phyloP scores from a whole-genome alignment of 176 grass and related monocot genomes.

The Neostapfia colusana region DNA sequence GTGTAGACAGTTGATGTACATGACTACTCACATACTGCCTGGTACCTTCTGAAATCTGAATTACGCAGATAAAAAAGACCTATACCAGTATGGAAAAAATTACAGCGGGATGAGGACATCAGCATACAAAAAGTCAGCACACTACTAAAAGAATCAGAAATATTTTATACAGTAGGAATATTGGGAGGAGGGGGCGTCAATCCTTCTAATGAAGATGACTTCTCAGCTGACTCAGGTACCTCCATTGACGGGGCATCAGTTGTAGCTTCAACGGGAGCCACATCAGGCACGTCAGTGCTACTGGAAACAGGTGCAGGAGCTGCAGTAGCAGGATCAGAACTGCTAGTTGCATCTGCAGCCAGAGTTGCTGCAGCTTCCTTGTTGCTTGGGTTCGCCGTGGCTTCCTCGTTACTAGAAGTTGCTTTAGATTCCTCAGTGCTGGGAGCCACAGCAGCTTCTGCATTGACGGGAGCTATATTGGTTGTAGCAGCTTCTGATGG shows the following conservation, averaged over 20 bases:
- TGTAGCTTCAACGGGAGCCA: constrained; percentile 21
- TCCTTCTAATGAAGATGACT: constrained; percentile 36
- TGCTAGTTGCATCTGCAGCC: constrained; percentile 22
- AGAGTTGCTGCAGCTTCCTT: constrained; percentile 19
- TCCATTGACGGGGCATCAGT: constrained; percentile 20
- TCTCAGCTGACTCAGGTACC: constrained; percentile 17
- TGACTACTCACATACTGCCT: constrained; percentile 51
- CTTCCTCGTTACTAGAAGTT: constrained; percentile 31
- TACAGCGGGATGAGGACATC: constrained; percentile 31
- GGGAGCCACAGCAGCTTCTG: constrained; percentile 14
- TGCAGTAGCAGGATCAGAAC: constrained; percentile 30
- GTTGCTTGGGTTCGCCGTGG: background rate
- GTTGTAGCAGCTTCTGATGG: constrained; percentile 34
- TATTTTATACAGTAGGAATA: constrained; percentile 39
- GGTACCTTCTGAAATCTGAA: constrained; percentile 14
- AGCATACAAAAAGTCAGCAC: constrained; percentile 35
- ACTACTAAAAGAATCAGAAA: constrained; percentile 41
- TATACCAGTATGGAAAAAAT: constrained; percentile 34
- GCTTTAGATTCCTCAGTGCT: constrained; percentile 23
- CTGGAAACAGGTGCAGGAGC: constrained; percentile 26
- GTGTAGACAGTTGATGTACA: constrained; percentile 51
- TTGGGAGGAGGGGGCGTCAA: constrained; percentile 10
- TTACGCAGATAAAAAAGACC: constrained; percentile 12
- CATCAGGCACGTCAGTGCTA: background rate
- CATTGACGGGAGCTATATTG: background rate